Percentiles rank a stretch among this genome's conserved stretches.
These are phyloP conservation scores for Rugonectria rugulosa DNA, from an alignment of 2,329 filamentous ascomycete genomes.

Conservation along the genomic window DNA sequence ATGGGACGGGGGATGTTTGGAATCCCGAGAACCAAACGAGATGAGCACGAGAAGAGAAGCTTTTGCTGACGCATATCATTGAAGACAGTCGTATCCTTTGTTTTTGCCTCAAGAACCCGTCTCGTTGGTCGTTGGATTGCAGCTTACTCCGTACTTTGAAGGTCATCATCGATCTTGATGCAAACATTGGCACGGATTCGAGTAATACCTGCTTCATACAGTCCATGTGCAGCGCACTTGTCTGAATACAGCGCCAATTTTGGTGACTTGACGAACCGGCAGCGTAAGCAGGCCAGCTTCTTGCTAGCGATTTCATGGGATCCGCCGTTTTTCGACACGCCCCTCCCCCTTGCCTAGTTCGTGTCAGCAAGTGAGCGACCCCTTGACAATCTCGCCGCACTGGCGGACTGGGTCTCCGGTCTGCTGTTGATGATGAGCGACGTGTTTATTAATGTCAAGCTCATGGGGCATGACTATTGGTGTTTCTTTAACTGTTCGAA, in stretches of 20 bases:
- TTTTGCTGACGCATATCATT: neutral
- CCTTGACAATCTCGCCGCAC: conserved; percentile 31
- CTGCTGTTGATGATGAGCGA: conserved; percentile 12
- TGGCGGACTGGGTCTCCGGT: conserved; percentile 18
- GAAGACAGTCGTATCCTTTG: neutral
- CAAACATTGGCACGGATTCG: neutral
- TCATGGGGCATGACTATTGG: conserved; percentile 21
- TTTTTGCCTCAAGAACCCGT: neutral
- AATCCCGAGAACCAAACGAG: conserved; percentile 1
- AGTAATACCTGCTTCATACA: no score
- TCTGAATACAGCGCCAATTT: no score
- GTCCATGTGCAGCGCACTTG: no score
- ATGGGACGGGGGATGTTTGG: conserved; percentile 16
- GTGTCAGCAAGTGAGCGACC: conserved; percentile 27
- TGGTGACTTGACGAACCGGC: conserved; percentile 12
- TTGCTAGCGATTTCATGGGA: conserved; percentile 20
- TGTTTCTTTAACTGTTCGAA: no score
- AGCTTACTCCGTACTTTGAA: no score
- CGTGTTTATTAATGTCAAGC: conserved; percentile 32
- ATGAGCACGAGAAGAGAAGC: neutral
- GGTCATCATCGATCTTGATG: no score
- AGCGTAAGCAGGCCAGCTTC: conserved; percentile 17
- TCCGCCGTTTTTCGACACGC: conserved; percentile 18
- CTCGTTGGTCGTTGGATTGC: neutral
- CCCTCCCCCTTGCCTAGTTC: conserved; percentile 25